Evolutionary conservation across 192 early-diverging fungal genomes (phyloP), one percentile per base, ranked within the genome.

Genomic region (Dissophora globulifera): DNA sequence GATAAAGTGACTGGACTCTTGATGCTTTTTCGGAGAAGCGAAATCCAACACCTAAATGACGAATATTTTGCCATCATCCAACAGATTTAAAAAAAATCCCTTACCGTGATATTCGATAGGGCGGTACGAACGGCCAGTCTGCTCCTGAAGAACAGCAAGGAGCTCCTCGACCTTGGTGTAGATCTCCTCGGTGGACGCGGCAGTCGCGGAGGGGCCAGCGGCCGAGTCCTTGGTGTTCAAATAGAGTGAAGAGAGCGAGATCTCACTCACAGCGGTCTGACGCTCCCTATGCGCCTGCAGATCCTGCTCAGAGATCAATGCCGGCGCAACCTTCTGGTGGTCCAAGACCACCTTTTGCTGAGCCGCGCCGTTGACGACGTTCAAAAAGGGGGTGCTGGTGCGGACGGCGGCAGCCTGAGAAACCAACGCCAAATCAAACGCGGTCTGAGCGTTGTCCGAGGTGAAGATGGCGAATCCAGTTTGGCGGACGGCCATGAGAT

Each of bases 381-480:
- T 89, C 58, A 93, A 79, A 48, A 91, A 78, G 30, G 90, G 89
- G 9, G 79, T 70, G 8, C 69, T 63, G 30, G 89, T 80, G 48
- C 83, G 82, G 35, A 83, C 74, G 16, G 95, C 81, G 4, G 90
- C 85, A 25, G 93, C 82, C 48, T 96, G 89, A 6, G 95, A 90
- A 11, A 93, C 86, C 26, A 95, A 35, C 7, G 93, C 92, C 67
- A 93, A 81, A 82, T 97, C 95, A 38, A 92, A 85, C 5, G 92
- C 87, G 58, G 93, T 88, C 80, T 96, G 94, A 31, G 87, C 85
- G 54, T 86, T 86, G 30, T 81, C 72, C 31, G 95, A 96, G 50
- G 87, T 86, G 52, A 98, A 66, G 47, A 96, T 52, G 8, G 88
- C 91, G 47, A 91, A 92, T 13, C 95, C 95, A 49, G 88, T 83